These are phyloP conservation scores for Rhizomucor pusillus DNA, from an alignment of 371 early-diverging fungal genomes.

Conservation along the genomic window DNA sequence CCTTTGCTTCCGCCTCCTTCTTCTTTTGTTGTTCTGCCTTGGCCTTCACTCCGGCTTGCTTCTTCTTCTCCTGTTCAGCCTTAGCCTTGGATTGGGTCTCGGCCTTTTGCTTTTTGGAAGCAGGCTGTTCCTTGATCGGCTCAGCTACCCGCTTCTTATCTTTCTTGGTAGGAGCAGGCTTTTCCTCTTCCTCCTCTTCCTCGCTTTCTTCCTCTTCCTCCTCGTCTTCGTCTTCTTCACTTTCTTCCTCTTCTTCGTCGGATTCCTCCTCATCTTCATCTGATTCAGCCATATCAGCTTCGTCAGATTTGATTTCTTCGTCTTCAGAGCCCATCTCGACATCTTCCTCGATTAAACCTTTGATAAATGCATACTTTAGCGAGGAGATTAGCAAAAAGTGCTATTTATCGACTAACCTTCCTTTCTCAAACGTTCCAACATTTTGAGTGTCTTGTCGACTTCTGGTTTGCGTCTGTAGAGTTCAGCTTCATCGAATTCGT, in stretches of 20 bases:
- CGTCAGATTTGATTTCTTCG: constrained; percentile 7
- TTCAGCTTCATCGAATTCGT: constrained; percentile 17
- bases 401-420: background rate
- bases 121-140: constrained; percentile 7
- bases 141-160: constrained; percentile 13
- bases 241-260: constrained; percentile 14
- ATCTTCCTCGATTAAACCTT: background rate
- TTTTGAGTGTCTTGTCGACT: constrained; percentile 5
- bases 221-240: constrained; percentile 8
- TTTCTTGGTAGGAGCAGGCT: constrained; percentile 11
- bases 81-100: constrained; percentile 2
- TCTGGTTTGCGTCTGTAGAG: too few relatives aligned
- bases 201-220: constrained; percentile 14
- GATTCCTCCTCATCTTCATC: constrained; percentile 10
- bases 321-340: constrained; percentile 8
- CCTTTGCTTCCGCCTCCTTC: constrained; percentile 8
- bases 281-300: background rate
- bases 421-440: constrained; percentile 3
- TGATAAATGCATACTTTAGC: too few relatives aligned
- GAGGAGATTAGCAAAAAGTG: too few relatives aligned
- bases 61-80: constrained; percentile 8
- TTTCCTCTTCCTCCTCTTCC: constrained; percentile 7
- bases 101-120: constrained; percentile 11
- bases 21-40: constrained; percentile 9
- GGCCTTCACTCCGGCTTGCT: constrained; percentile 8